Evolutionary conservation across 2,329 filamentous ascomycete genomes (phyloP).

Genomic region (Aspergillus texensis): DNA sequence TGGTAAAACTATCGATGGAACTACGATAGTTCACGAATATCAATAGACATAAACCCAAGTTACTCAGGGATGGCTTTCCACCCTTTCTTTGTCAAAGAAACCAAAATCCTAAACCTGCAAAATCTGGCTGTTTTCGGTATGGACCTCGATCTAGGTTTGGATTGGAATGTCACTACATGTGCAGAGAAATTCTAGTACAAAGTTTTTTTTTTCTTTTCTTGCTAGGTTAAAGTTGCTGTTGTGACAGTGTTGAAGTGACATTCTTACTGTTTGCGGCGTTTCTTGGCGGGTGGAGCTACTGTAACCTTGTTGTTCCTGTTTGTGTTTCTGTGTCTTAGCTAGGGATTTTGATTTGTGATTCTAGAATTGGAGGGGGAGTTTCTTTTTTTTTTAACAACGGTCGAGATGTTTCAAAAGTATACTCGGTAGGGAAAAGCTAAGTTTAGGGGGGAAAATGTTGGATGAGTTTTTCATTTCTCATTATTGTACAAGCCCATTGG

Average conservation of each 20-base stretch:
- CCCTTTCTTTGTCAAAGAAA: no score
- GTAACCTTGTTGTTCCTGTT: conserved; percentile 1
- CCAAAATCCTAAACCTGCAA: no score
- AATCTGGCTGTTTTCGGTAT: not conserved
- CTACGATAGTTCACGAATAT: no score
- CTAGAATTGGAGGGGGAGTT: not conserved
- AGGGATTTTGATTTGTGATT: not conserved
- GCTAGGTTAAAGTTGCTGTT: not conserved
- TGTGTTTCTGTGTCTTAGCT: not conserved
- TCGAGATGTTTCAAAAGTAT: not conserved
- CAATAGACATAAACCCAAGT: no score
- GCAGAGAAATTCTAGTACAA: no score
- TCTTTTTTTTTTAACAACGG: not conserved
- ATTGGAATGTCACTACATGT: not conserved
- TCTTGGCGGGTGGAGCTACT: not conserved
- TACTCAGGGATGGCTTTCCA: no score
- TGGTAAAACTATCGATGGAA: no score
- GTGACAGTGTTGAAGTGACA: not conserved
- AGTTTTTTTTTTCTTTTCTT: no score
- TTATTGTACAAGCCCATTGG: not conserved
- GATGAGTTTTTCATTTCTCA: conserved; percentile 1
- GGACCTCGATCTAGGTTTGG: not conserved
- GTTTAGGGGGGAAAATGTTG: not conserved
- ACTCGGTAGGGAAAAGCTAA: not conserved
- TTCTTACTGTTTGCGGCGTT: not conserved